Conservation (phyloP, 2,329 filamentous ascomycete genomes). For the Hyphodiscus sp. region DNA sequence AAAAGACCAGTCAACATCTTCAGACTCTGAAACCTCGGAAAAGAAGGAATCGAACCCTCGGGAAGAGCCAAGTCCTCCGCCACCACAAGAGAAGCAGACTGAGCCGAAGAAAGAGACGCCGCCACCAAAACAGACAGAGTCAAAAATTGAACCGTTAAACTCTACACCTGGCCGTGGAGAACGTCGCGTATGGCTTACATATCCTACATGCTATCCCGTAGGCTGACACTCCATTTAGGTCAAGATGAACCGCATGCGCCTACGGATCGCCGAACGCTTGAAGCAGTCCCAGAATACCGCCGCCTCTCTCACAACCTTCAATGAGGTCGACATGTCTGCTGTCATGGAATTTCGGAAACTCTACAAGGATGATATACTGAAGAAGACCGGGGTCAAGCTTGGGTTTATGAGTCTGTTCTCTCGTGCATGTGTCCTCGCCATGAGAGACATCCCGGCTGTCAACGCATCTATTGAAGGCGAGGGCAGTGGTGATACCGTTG, state of each 20-base stretch:
- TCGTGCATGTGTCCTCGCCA: conserved; percentile 80
- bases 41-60: conserved; percentile 37
- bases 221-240: conserved; percentile 49
- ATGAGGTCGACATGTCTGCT: conserved; percentile 98
- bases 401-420: conserved; percentile 99
- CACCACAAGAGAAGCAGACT: conserved; percentile 36
- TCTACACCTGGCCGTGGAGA: conserved; percentile 63
- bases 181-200: conserved; percentile 60
- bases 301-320: conserved; percentile 95
- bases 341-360: conserved; percentile 95
- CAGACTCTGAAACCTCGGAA: conserved; percentile 31
- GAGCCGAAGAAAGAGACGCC: conserved; percentile 34
- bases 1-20: conserved; percentile 49
- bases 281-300: conserved; percentile 99
- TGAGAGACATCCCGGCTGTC: conserved; percentile 89
- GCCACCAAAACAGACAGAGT: conserved; percentile 32
- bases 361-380: conserved; percentile 94
- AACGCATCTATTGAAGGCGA: conserved; percentile 97
- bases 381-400: conserved; percentile 94
- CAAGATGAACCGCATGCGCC: conserved; percentile 99
- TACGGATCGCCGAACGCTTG: conserved; percentile 92
- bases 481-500: conserved; percentile 91
- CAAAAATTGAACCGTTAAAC: conserved; percentile 30
- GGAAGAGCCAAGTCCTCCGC: conserved; percentile 33
- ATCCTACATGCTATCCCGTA: background rate